Evolutionary conservation across 129 eudicot species (phyloP).

Genomic region (Arctium lappa): DNA sequence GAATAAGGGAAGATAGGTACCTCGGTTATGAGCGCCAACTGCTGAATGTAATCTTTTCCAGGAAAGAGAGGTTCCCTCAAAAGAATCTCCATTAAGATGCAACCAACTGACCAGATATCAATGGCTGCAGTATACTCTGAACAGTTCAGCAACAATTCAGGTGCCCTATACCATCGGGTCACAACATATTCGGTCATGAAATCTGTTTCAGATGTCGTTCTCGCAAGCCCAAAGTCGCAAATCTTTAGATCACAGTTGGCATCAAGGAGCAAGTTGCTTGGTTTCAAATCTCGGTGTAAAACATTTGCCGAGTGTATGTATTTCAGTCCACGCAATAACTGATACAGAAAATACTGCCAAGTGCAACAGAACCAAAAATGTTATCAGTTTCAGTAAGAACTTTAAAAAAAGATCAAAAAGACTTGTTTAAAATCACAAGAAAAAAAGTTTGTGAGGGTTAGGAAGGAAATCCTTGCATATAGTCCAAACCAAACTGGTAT

Average conservation of each 20-base stretch:
- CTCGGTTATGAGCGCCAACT: slow-evolving; percentile 79
- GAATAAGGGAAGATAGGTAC: slow-evolving; percentile 28
- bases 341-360: slow-evolving; percentile 83
- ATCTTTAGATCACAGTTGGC: slow-evolving; percentile 93
- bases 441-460: not conserved
- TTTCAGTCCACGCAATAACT: slow-evolving; percentile 76
- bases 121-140: slow-evolving; percentile 94
- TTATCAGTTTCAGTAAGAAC: not conserved
- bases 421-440: not conserved
- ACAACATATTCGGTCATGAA: slow-evolving; percentile 95
- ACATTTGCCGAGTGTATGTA: slow-evolving; percentile 88
- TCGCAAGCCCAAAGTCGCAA: slow-evolving; percentile 95
- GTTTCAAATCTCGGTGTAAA: slow-evolving; percentile 88
- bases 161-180: slow-evolving; percentile 94
- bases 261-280: slow-evolving; percentile 85
- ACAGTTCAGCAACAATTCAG: slow-evolving; percentile 82
- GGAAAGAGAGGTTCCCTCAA: slow-evolving; percentile 85
- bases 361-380: not conserved
- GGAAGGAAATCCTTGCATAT: too few species aligned
- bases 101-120: slow-evolving; percentile 96
- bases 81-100: slow-evolving; percentile 88
- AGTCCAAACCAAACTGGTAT: too few species aligned
- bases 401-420: not conserved
- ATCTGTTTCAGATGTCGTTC: slow-evolving; percentile 87
- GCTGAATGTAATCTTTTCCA: slow-evolving; percentile 90